Conservation (phyloP, 257 asterid genomes). For the Cynanchum wilfordii region DNA sequence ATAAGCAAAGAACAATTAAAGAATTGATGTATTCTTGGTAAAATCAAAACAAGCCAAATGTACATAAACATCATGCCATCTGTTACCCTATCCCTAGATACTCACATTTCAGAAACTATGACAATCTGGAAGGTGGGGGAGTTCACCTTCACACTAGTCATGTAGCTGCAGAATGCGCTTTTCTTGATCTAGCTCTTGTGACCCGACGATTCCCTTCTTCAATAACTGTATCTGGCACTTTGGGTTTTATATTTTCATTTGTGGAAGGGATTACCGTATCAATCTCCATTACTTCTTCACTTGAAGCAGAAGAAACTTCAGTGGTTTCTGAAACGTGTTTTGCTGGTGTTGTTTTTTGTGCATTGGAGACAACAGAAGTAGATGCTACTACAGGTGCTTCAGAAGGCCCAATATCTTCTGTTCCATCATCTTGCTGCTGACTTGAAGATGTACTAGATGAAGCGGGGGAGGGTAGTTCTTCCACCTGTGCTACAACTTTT, state of each 20-base stretch:
- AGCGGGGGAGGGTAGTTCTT: conserved; percentile 37
- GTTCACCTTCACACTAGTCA: not conserved
- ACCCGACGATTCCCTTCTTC: conserved; percentile 35
- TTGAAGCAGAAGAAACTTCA: conserved; percentile 30
- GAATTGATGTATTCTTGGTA: not conserved
- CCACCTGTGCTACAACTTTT: conserved; percentile 25
- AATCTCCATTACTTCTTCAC: conserved; percentile 36
- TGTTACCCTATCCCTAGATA: conserved; percentile 18
- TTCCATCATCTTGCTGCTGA: conserved; percentile 37
- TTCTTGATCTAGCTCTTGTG: conserved; percentile 50
- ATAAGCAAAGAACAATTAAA: not conserved
- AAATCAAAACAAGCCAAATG: conserved; percentile 1
- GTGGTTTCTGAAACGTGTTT: conserved; percentile 25
- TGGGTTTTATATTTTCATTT: conserved; percentile 25
- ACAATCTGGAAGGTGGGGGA: not conserved
- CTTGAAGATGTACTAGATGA: conserved; percentile 40
- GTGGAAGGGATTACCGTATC: conserved; percentile 9
- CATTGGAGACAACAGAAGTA: conserved; percentile 29
- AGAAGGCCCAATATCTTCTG: conserved; percentile 40
- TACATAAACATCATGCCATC: conserved; percentile 14
- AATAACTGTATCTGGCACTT: conserved; percentile 23
- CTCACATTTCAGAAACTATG: conserved; percentile 10
- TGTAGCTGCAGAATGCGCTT: conserved; percentile 23
- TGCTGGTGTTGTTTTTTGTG: conserved; percentile 43
- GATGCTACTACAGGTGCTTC: conserved; percentile 33